Conservation (phyloP, 116 monocot genomes). For the Cymodocea nodosa region DNA sequence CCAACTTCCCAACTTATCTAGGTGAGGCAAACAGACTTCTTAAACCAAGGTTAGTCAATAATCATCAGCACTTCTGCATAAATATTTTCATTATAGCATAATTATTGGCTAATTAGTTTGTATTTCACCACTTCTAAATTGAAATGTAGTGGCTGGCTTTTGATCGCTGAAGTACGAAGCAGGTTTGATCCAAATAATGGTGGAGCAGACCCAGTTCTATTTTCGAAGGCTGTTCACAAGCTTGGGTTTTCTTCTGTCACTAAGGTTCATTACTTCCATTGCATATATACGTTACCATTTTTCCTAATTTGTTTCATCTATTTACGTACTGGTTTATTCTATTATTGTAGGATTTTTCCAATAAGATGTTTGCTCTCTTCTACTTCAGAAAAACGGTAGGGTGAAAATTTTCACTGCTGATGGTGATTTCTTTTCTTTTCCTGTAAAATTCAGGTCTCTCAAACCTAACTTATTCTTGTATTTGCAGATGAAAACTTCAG, state of each 20-base stretch:
- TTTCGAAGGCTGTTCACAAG: conserved; percentile 51
- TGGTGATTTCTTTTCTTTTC: neutral
- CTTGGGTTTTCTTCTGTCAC: conserved; percentile 69
- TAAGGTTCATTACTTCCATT: conserved; percentile 30
- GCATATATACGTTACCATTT: neutral
- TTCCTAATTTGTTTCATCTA: neutral
- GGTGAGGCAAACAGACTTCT: conserved; percentile 88
- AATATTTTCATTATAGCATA: neutral
- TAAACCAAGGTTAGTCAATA: conserved; percentile 48
- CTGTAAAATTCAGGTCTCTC: too few relatives aligned
- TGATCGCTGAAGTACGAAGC: conserved; percentile 94
- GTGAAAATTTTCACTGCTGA: neutral
- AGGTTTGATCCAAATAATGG: conserved; percentile 91
- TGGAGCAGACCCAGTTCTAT: conserved; percentile 81
- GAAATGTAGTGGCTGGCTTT: conserved; percentile 81
- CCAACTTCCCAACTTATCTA: conserved; percentile 68
- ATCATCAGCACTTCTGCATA: neutral
- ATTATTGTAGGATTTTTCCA: conserved; percentile 56
- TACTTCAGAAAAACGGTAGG: conserved; percentile 73
- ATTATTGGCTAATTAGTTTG: too few relatives aligned
- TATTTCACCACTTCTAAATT: neutral
- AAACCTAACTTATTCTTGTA: neutral
- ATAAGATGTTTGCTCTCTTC: conserved; percentile 93
- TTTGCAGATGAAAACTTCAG: conserved; percentile 23
- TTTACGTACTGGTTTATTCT: neutral